Evolutionary conservation across 208 protist species (phyloP), one percentile per base, ranked within the genome.

Genomic region (Novymonas esmeraldas): DNA sequence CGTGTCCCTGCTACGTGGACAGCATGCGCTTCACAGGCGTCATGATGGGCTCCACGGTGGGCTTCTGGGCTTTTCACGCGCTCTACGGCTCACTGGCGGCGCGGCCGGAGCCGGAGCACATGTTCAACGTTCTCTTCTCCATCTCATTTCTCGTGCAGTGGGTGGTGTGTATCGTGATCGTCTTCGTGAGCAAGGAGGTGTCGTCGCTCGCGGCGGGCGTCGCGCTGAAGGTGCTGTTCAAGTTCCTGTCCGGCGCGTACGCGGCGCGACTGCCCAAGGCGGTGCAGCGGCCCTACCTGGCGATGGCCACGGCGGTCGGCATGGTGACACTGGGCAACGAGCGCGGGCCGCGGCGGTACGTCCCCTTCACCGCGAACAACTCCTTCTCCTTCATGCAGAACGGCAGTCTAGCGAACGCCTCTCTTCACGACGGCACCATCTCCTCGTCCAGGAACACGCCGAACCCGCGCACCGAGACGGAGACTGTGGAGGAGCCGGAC

Each of bases 1-100:
- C 68, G 31, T 93, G 87, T 50, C 84, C 81, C 6, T 93, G 87
- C 74, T 93, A 90, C 76, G 48, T 90, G 5, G 87, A 93, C 63
- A 89, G 79, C 63, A 41, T 90, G 44, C 83, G 84, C 54, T 93
- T 93, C 59, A 60, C 64, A 22, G 83, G 82, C 5, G 80, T 75
- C 14, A 73, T 83, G 66, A 24, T 75, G 18, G 87, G 87, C 38
- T 39, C 75, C 42, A 64, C 76, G 34, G 46, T 75, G 4, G 87
- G 84, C 22, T 65, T 76, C 22, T 89, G 76, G 73, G 13, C 52
- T 1, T 84, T 82, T 44, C 55, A 57, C 16, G 26, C 52, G 7
- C 10, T 70, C 11, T 87, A 81, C 67, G 77, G 77, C 39, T 63
- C 50, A 2, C 18, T 72, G 3, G 46, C 60, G 3, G 69, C 74